Conservation (phyloP, 257 asterid species). For the Datura wrightii region DNA sequence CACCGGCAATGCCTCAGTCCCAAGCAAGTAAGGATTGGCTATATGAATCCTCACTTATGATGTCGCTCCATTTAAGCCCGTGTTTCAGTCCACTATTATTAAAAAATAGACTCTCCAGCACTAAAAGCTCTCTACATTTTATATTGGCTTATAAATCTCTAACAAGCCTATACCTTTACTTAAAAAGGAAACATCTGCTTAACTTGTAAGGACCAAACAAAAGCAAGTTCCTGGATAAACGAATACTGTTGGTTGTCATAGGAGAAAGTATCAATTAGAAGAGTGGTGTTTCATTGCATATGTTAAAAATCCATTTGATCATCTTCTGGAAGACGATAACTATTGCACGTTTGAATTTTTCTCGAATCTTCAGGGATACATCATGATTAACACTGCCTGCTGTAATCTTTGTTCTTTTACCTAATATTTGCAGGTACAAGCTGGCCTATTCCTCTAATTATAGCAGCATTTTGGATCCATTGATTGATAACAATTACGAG, state of each 20-base stretch:
- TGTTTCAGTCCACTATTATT: background rate
- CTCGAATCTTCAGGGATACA: background rate
- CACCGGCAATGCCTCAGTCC: background rate
- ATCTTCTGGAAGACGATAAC: background rate
- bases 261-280: background rate
- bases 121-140: background rate
- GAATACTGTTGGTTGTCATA: background rate
- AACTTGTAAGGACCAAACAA: background rate
- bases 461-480: constrained; percentile 72
- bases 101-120: background rate
- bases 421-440: constrained; percentile 67
- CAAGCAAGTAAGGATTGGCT: background rate
- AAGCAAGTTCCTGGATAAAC: constrained; percentile 12
- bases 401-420: background rate
- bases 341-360: background rate
- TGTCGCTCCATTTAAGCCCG: background rate
- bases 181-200: background rate
- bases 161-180: background rate
- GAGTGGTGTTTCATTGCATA: background rate
- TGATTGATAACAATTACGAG: constrained; percentile 85
- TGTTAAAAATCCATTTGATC: constrained; percentile 19
- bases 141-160: background rate
- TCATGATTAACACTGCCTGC: background rate
- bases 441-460: constrained; percentile 84
- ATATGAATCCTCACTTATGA: background rate